Evolutionary conservation across 768 basidiomycete species (phyloP).

Genomic region (Gloeopeniophorella convolvens): DNA sequence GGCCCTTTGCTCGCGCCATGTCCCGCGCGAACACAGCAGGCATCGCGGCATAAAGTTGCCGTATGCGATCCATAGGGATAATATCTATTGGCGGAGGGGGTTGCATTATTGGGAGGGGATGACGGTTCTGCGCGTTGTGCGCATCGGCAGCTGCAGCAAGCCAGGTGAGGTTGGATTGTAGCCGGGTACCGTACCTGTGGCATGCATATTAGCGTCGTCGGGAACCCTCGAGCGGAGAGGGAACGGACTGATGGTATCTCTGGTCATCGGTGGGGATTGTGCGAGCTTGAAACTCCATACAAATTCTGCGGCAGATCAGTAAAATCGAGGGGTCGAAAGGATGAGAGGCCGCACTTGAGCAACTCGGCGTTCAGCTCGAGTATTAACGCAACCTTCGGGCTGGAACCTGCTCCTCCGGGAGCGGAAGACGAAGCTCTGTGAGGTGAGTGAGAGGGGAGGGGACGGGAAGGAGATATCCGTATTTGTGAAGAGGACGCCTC

Average conservation of each 20-base stretch:
- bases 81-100: constrained; percentile 47
- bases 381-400: constrained; percentile 52
- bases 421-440: constrained; percentile 16
- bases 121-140: constrained; percentile 18
- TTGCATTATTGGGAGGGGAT: constrained; percentile 53
- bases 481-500: constrained; percentile 9
- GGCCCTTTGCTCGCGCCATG: constrained; percentile 26
- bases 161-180: constrained; percentile 70
- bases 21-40: constrained; percentile 53
- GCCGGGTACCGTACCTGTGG: constrained; percentile 48
- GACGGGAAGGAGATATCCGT: constrained; percentile 23
- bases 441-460: constrained; percentile 22
- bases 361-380: constrained; percentile 66
- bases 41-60: constrained; percentile 56
- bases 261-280: constrained; percentile 41
- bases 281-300: constrained; percentile 53
- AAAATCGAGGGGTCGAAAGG: background rate
- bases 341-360: constrained; percentile 44
- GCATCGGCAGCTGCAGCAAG: constrained; percentile 63
- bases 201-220: constrained; percentile 17
- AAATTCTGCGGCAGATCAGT: constrained; percentile 38
- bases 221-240: constrained; percentile 8
- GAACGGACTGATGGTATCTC: constrained; percentile 51
- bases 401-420: constrained; percentile 5
- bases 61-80: constrained; percentile 49